phyloP scores from a whole-genome alignment of 78 protist genomes.

The Speleostelium caveatum region DNA sequence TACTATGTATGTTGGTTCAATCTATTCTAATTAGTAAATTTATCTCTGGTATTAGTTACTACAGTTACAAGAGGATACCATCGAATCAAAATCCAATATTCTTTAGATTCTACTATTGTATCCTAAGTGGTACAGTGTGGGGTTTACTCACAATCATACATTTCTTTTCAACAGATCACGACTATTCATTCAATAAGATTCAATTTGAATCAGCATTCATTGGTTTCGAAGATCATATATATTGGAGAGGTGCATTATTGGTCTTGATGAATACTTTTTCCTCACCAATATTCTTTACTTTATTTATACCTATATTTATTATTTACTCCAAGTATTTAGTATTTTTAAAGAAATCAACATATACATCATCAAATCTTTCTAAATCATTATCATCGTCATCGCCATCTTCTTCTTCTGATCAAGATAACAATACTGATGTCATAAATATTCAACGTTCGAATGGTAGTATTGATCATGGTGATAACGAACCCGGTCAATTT shows the following conservation, averaged over 20 bases:
- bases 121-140: not conserved
- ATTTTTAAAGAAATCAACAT: too few species aligned
- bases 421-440: not conserved
- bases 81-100: too few species aligned
- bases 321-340: conserved; percentile 11
- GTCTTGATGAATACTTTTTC: conserved; percentile 69
- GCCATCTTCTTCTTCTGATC: not conserved
- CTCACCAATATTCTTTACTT: conserved; percentile 24
- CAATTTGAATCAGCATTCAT: conserved; percentile 73
- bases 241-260: conserved; percentile 41
- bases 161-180: conserved; percentile 66
- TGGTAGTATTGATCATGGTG: not conserved
- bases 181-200: conserved; percentile 51
- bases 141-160: conserved; percentile 41
- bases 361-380: not conserved
- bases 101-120: not conserved
- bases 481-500: not conserved
- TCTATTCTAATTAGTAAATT: too few species aligned
- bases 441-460: too few species aligned
- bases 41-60: too few species aligned
- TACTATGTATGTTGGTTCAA: not conserved
- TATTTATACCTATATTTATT: conserved; percentile 36
- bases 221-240: conserved; percentile 57
- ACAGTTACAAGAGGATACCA: too few species aligned
- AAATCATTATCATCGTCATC: not conserved